Evolutionary conservation across 108 stramenopile genomes (phyloP), one percentile per base, ranked within the genome.

Genomic region (Cyclotella distinguenda): DNA sequence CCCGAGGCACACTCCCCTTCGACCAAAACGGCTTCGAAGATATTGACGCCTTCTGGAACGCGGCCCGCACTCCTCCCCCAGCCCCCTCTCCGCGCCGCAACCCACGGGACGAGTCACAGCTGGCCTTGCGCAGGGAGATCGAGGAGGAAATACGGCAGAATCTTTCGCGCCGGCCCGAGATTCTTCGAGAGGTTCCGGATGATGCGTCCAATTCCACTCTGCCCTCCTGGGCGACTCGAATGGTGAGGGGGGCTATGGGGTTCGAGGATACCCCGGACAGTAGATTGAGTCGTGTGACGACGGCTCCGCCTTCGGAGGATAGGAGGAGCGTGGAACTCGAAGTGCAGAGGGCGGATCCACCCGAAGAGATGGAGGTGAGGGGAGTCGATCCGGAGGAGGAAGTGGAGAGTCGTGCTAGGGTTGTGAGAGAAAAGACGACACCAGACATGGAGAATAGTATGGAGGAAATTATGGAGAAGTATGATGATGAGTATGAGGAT

Each of bases 401-500:
- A 16, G 52, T 56, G 12, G 48, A 10, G 18, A 6, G 50, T 15
- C 58, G 60, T 35, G 49, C 68, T 3, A 44, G 47, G 59, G 59
- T n/a, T 6, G n/a, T 21, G 66, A 65, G 31, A 27, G 34, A 4
- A 13, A 47, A 12, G 67, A 54, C 0, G 57, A 39, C 27, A 58
- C 35, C 43, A 8, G 50, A 31, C 52, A 34, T 72, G 64, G 77
- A 72, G 16, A 66, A 72, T 16, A 68, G 64, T 55, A 47, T 72
- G 57, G 77, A 78, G 70, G 70, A 72, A 65, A 52, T 72, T 52
- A 57, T 72, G 26, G 71, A 58, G 12, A 31, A 34, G 18, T 45
- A 65, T 33, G 59, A 76, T 26, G 51, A 72, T 52, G 79, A 77
- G 18, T 79, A 75, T 35, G 67, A 64, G 57, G 82, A 79, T 33